Percentiles rank a stretch among this genome's conserved stretches.
Conservation (phyloP, 2,329 filamentous ascomycete species). For the Paecilomyces sp. region DNA sequence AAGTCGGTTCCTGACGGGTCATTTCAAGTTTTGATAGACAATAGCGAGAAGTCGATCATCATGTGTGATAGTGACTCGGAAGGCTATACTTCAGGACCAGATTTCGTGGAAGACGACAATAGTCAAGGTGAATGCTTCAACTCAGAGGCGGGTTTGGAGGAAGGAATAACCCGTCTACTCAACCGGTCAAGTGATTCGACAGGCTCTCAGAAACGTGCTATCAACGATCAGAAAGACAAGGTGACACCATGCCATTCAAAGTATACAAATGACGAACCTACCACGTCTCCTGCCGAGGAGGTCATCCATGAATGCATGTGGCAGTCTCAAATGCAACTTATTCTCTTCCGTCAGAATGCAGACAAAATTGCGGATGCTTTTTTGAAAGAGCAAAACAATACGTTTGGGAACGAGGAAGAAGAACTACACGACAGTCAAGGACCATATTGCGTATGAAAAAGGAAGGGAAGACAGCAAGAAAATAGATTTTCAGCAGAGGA, state of each 20-base stretch:
- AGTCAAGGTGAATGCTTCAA: background rate
- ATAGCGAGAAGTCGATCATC: background rate
- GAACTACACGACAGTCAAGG: background rate
- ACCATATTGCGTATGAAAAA: background rate
- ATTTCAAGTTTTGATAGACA: background rate
- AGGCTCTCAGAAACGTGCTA: background rate
- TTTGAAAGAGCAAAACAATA: background rate
- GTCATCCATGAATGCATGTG: background rate
- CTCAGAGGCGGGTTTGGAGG: background rate
- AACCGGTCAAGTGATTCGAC: background rate
- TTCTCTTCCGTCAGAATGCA: background rate
- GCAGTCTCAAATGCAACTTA: background rate
- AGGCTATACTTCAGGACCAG: background rate
- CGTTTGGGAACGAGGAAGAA: background rate
- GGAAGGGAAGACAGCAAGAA: background rate
- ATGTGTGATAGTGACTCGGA: background rate
- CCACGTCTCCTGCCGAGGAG: background rate
- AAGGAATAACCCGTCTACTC: background rate
- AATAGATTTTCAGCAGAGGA: background rate
- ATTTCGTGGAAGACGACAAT: background rate
- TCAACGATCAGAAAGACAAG: background rate
- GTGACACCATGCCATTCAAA: background rate
- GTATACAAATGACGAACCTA: background rate
- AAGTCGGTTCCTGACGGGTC: background rate
- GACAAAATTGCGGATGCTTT: background rate